Evolutionary conservation across 306 rosid species (phyloP).

Genomic region (Prunus davidiana): DNA sequence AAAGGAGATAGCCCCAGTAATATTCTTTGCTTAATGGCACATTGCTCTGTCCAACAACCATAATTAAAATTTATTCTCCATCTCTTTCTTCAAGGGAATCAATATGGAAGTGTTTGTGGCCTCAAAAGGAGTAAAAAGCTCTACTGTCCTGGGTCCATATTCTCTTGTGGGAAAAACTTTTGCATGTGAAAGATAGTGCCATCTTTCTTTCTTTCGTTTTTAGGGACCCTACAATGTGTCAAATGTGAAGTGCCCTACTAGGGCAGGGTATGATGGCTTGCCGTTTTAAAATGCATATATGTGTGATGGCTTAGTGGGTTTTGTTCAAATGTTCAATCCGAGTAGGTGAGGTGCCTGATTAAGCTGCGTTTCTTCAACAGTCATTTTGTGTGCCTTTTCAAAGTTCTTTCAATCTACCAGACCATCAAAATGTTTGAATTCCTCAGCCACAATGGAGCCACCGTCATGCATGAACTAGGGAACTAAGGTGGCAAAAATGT

Average conservation of each 20-base stretch:
- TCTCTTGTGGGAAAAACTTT: conserved; percentile 30
- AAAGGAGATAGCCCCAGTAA: background rate
- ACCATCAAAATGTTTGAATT: background rate
- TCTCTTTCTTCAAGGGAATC: conserved; percentile 6
- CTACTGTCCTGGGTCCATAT: conserved; percentile 26
- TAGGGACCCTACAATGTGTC: too few relatives aligned
- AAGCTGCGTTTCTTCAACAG: background rate
- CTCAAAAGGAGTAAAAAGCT: conserved; percentile 27
- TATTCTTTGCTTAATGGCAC: background rate
- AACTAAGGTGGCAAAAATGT: too few relatives aligned
- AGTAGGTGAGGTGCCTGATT: conserved; percentile 2
- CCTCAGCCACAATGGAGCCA: background rate
- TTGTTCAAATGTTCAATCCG: background rate
- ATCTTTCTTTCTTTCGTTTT: background rate
- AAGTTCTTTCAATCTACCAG: background rate
- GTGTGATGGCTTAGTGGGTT: background rate
- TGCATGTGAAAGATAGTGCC: conserved; percentile 20
- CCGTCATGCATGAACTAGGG: background rate
- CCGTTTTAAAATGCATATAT: too few relatives aligned
- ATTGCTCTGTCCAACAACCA: background rate
- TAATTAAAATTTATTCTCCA: background rate
- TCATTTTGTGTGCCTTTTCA: background rate
- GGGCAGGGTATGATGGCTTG: too few relatives aligned
- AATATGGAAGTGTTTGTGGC: conserved; percentile 1
- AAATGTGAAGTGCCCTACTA: too few relatives aligned